Evolutionary conservation across 768 basidiomycete species (phyloP), one percentile per base, ranked within the genome.

Genomic region (Solioccasus polychromus): DNA sequence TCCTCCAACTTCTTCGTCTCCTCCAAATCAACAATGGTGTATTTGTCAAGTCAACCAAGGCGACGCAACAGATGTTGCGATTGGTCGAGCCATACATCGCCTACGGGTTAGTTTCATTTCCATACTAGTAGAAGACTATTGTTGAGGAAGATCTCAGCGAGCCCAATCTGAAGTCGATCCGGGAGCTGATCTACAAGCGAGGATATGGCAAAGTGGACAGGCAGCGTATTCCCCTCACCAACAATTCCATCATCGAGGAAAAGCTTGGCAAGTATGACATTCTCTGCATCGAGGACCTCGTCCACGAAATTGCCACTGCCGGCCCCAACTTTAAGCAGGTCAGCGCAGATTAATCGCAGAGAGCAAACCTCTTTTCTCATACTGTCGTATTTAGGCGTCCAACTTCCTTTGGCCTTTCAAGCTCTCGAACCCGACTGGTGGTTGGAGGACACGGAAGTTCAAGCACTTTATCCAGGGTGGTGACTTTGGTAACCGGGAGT

Each of bases 401-500:
- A 94, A 92, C 81, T 94, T 95, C 83, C 85, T 98, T 43, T 98
- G 94, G 94, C 96, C 96, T 20, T 97, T 99, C 82, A 99, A 99
- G 70, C 88, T 99, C 52, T 97, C 93, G 62, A 97, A 97, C 83
- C 95, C 96, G 45, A 97, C 81, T 54, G 95, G 96, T 55, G 96
- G 96, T 58, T 99, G 93, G 95, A 86, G 92, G 74, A 84, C 81
- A 67, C 82, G 92, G 68, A 98, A 98, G 75, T 97, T 97, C 83
- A 95, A 88, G 76, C 90, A 92, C 75, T 96, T 78, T 67, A 82
- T 96, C 50, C 81, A 93, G 79, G 93, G 93, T 61, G 94, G 94
- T 72, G 93, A 96, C 77, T 89, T 92, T 68, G 96, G 96, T 71
- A 84, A 97, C 78, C 85, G 96, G 68, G 95, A 98, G 74, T 73